Base-by-base conservation (phyloP, 352 stramenopile species). In the Globisporangium uncinulatum region DNA sequence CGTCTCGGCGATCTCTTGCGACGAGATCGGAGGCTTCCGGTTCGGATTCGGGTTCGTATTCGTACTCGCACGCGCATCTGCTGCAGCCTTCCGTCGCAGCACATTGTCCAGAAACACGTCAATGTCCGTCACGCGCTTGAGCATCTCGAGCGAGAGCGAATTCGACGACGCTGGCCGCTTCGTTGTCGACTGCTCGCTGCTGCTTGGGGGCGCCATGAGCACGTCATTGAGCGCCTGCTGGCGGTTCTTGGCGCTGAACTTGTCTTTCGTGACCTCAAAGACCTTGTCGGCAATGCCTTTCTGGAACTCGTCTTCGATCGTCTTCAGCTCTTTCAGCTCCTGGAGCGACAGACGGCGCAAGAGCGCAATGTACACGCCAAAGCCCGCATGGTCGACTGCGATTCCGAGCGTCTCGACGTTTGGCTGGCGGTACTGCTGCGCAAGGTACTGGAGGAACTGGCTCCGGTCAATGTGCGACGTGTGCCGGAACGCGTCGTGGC, bases 71-170 rank as follows among this genome's bases (percentile, higher is more conserved):
- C 67, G 73, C 11, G 66, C 65, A 9, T 69, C 59, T 7, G 62
- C 63, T 20, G 70, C 57, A 21, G 78, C 65, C 58, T 91, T 88
- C 21, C 74, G 67, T 19, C 76, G 68, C 60, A 95, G 53, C n/a
- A 87, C 67, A 9, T 90, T 89, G 66, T 95, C 85, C 44, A 95
- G 55, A 60, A 91, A 91, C 53, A 90, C 81, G 54, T 95, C 85
- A 0, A 92, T 70, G 34, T 88, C 77, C 0, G 85, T 93, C 46
- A 95, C 81, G 14, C 76, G 77, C 51, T 86, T 84, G 8, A 95
- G 75, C 60, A 93, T 85, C 10, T 93, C 80, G 15, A 93, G 64
- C 21, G 83, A 93, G 6, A 91, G 70, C 54, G 80, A 49, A 52
- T 61, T 56, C 57, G 39, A 11, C 7, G n/a, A 65, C 19, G 45